A percentile compares a stretch with the other conserved stretches of the same genome.
These are phyloP conservation scores for Kingdonia uniflora DNA, from an alignment of 164 flowering plant genomes.

Conservation along the genomic window DNA sequence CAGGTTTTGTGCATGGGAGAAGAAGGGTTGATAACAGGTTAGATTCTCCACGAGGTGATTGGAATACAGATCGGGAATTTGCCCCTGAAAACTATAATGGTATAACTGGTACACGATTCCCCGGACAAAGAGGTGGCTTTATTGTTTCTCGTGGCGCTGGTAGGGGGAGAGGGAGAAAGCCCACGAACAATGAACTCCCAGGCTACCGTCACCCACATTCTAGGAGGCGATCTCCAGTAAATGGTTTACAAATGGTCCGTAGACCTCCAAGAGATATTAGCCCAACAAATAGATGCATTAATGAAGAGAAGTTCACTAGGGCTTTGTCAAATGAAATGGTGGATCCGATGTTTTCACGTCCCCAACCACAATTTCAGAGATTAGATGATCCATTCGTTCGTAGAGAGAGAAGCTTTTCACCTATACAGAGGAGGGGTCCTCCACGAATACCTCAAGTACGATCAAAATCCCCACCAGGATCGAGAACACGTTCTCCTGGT, in stretches of 20 bases:
- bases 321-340: constrained; percentile 28
- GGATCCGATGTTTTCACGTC: constrained; percentile 25
- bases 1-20: constrained; percentile 28
- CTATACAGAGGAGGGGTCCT: constrained; percentile 31
- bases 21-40: constrained; percentile 30
- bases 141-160: constrained; percentile 21
- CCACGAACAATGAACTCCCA: constrained; percentile 25
- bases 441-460: constrained; percentile 20
- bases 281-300: constrained; percentile 31
- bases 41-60: constrained; percentile 19
- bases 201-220: constrained; percentile 24
- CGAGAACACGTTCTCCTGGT: constrained; percentile 42
- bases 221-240: constrained; percentile 45
- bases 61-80: constrained; percentile 35
- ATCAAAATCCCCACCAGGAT: constrained; percentile 51
- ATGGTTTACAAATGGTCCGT: constrained; percentile 31
- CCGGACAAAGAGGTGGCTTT: constrained; percentile 27
- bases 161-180: constrained; percentile 36
- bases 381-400: constrained; percentile 29
- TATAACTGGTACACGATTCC: constrained; percentile 21
- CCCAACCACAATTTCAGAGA: constrained; percentile 35
- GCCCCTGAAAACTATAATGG: constrained; percentile 22
- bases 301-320: constrained; percentile 34
- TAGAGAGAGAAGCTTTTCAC: constrained; percentile 30
- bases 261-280: constrained; percentile 38